Evolutionary conservation across 2,329 filamentous ascomycete genomes (phyloP), one percentile per base, ranked within the genome.

Genomic region (Sclerotinia subarctica): DNA sequence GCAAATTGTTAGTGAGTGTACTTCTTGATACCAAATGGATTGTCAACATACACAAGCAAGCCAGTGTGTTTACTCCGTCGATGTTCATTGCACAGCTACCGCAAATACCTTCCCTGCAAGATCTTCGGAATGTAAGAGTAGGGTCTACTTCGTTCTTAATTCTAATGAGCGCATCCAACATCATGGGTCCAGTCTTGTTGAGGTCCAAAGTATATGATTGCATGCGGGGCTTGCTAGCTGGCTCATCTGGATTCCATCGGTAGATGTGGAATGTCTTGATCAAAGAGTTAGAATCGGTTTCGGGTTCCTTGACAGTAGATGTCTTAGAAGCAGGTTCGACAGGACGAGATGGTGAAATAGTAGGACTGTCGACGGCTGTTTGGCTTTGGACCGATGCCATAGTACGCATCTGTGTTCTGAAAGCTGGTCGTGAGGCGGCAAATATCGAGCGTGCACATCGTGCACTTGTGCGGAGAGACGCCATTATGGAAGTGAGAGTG

Each of bases 41-140:
- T 21, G 38, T 51, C 15, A 49, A 88, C 91, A 76, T 92, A 97
- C 95, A 99, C 79, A 99, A 84, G 82, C 95, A 99, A 74, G 95
- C 95, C 77, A 99, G 83, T 68, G 95, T 99, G 85, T 99, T 99
- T 77, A 96, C 91, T 80, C 95, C 95, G 80, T 98, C 96, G 80
- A 99, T 98, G 86, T 99, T 99, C 95, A 99, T 99, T 74, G 95
- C 95, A 80, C 95, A 99, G 81, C 92, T 96, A 74, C 95, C 95
- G 79, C 95, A 99, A 78, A 99, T 99, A 75, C 95, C 95, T 86
- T 99, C 95, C 82, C 95, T 87, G 84, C 95, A 99, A 81, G 92
- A 96, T 80, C 95, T 84, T 79, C 95, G 88, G 86, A 99, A 99
- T 66, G 95, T 98, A 77, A 99, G 82, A 57, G 95, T 98, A 64